Conservation (phyloP, 1,284 basidiomycete species). For the Calocybe gambosa region DNA sequence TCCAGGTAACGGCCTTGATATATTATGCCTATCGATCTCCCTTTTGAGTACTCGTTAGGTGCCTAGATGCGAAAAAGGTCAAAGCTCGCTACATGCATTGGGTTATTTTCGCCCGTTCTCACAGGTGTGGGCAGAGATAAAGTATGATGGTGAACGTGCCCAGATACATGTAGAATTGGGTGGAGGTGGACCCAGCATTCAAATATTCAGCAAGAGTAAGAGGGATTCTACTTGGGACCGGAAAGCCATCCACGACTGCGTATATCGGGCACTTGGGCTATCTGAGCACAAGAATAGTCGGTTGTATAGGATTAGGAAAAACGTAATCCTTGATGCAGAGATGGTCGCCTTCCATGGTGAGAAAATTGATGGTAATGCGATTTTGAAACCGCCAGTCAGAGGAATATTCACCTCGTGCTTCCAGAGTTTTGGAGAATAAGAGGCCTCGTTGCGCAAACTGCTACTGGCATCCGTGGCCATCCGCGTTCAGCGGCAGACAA, state of each 20-base stretch:
- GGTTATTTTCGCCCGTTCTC: slow-evolving; percentile 37
- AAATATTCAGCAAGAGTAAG: slow-evolving; percentile 81
- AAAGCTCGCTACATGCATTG: slow-evolving; percentile 51
- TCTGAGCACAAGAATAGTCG: slow-evolving; percentile 11
- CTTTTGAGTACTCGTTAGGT: slow-evolving; percentile 41
- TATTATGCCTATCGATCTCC: not conserved
- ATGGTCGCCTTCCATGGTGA: slow-evolving; percentile 76
- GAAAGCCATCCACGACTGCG: slow-evolving; percentile 56
- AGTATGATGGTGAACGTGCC: slow-evolving; percentile 86
- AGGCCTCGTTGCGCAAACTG: slow-evolving; percentile 49
- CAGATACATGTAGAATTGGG: slow-evolving; percentile 75
- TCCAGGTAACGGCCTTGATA: slow-evolving; percentile 38
- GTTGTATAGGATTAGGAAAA: slow-evolving; percentile 28
- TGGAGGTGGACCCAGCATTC: slow-evolving; percentile 39
- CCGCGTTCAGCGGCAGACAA: slow-evolving; percentile 5
- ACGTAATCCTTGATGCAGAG: slow-evolving; percentile 79
- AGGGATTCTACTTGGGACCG: slow-evolving; percentile 76
- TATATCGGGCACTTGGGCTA: slow-evolving; percentile 58
- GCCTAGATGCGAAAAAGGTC: slow-evolving; percentile 75
- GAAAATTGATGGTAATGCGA: slow-evolving; percentile 51
- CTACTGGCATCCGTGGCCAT: slow-evolving; percentile 40
- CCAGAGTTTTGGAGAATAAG: slow-evolving; percentile 71
- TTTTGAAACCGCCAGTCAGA: not conserved
- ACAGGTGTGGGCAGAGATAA: slow-evolving; percentile 77
- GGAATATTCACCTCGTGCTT: not conserved